phyloP scores from a whole-genome alignment of 2,329 filamentous ascomycete genomes.

The Tolypocladium album region DNA sequence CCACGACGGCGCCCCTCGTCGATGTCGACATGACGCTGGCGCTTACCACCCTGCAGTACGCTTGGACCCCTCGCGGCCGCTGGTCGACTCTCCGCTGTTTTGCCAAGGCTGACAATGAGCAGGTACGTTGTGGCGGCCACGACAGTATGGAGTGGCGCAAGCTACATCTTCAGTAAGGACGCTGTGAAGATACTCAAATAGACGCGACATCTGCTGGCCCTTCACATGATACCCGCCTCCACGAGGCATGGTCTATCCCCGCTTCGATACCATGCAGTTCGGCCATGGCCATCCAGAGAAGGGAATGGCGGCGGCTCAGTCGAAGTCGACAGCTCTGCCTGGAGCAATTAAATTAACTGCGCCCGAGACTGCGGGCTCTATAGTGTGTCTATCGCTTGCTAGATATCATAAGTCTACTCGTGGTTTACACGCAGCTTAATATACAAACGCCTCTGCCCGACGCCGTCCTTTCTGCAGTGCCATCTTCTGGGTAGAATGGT shows the following conservation, averaged over 20 bases:
- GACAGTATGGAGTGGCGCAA: slow-evolving; percentile 86
- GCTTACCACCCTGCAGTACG: slow-evolving; percentile 55
- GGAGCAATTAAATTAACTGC: not conserved
- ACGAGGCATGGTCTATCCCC: not conserved
- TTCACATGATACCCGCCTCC: not conserved
- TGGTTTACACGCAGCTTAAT: not conserved
- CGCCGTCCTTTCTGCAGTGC: not conserved
- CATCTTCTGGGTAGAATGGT: not conserved
- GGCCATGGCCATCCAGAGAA: not conserved
- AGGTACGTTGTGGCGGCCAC: slow-evolving; percentile 81
- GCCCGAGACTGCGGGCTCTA: not conserved
- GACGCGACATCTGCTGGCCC: not conserved
- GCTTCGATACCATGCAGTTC: not conserved
- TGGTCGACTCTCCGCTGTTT: not conserved
- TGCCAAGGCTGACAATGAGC: slow-evolving; percentile 1
- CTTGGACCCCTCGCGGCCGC: slow-evolving; percentile 7
- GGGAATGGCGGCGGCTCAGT: not conserved
- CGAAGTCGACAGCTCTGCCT: not conserved
- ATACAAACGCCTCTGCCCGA: not conserved
- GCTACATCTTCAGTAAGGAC: slow-evolving; percentile 84
- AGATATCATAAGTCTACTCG: not conserved
- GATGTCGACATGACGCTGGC: slow-evolving; percentile 42
- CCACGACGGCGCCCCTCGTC: slow-evolving; percentile 70
- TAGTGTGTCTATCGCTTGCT: not conserved
- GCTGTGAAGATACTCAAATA: slow-evolving; percentile 71